Conservation (phyloP, 768 basidiomycete genomes). For the Auriscalpium orientale region DNA sequence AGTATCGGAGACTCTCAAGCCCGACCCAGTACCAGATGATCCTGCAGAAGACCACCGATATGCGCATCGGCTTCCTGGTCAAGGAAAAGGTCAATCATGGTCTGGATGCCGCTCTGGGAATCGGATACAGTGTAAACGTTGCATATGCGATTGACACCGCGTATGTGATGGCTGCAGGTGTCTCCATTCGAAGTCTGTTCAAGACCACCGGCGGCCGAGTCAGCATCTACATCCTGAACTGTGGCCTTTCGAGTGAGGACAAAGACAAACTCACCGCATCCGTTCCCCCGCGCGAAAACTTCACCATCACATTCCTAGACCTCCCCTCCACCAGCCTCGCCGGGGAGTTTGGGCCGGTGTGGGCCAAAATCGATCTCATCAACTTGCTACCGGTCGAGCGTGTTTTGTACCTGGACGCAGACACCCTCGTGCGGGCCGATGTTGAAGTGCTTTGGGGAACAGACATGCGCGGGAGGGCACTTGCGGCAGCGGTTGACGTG, state of each 20-base stretch:
- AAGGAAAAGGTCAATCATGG: constrained; percentile 10
- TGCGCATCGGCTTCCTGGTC: constrained; percentile 46
- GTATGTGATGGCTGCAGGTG: constrained; percentile 43
- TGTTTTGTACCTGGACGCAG: constrained; percentile 46
- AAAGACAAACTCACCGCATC: constrained; percentile 26
- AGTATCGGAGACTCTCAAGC: constrained; percentile 36
- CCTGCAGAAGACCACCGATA: constrained; percentile 40
- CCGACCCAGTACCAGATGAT: constrained; percentile 42
- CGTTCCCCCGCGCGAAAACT: constrained; percentile 19
- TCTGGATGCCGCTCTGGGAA: constrained; percentile 20
- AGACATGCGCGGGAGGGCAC: constrained; percentile 31
- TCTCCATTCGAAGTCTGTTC: constrained; percentile 36
- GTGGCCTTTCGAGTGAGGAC: constrained; percentile 32
- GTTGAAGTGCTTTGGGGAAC: constrained; percentile 37
- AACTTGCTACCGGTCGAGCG: constrained; percentile 40
- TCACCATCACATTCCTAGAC: constrained; percentile 37
- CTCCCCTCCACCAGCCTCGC: constrained; percentile 27
- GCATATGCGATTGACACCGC: constrained; percentile 34
- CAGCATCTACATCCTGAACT: constrained; percentile 44
- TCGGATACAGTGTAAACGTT: constrained; percentile 43
- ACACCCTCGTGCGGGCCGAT: constrained; percentile 37
- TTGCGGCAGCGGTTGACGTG: constrained; percentile 42
- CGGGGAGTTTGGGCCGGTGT: constrained; percentile 24
- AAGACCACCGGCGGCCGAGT: constrained; percentile 30
- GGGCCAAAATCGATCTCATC: constrained; percentile 45